These are phyloP conservation scores for Ramularia endophylla DNA, from an alignment of 2,329 filamentous ascomycete genomes.

Conservation along the genomic window DNA sequence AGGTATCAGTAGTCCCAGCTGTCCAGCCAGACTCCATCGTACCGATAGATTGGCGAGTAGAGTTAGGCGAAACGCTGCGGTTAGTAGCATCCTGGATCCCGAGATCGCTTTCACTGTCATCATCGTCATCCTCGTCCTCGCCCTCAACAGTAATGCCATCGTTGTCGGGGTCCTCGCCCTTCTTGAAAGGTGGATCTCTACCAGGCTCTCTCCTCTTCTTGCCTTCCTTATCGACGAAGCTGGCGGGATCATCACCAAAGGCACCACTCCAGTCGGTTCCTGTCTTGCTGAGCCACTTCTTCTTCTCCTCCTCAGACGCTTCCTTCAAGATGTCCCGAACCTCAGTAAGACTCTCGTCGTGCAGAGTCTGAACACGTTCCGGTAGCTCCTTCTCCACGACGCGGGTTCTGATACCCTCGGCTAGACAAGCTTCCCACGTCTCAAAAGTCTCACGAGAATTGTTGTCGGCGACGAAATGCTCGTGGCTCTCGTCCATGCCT, in stretches of 20 bases:
- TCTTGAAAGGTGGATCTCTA: constrained; percentile 44
- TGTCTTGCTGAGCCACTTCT: constrained; percentile 70
- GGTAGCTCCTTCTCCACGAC: constrained; percentile 70
- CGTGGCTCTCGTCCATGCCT: constrained; percentile 81
- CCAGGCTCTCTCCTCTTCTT: constrained; percentile 54
- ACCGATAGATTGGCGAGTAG: constrained; percentile 20
- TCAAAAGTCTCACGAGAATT: constrained; percentile 89
- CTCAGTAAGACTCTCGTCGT: constrained; percentile 73
- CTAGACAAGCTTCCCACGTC: constrained; percentile 85
- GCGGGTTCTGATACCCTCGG: constrained; percentile 73
- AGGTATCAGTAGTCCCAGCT: constrained; percentile 19
- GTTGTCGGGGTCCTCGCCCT: constrained; percentile 41
- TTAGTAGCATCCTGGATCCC: constrained; percentile 53
- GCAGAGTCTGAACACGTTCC: constrained; percentile 64
- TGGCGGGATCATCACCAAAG: constrained; percentile 70
- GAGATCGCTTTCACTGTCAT: constrained; percentile 40
- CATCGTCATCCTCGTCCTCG: constrained; percentile 35
- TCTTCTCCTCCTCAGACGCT: constrained; percentile 64
- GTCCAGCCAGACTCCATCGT: constrained; percentile 31
- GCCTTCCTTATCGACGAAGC: constrained; percentile 49
- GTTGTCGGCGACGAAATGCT: constrained; percentile 77
- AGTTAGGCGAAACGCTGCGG: constrained; percentile 20
- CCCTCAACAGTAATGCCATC: constrained; percentile 38
- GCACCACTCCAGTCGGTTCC: constrained; percentile 83
- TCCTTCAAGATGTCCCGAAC: constrained; percentile 75